Evolutionary conservation across 2,329 filamentous ascomycete genomes (phyloP).

Genomic region (Graphium sp.): DNA sequence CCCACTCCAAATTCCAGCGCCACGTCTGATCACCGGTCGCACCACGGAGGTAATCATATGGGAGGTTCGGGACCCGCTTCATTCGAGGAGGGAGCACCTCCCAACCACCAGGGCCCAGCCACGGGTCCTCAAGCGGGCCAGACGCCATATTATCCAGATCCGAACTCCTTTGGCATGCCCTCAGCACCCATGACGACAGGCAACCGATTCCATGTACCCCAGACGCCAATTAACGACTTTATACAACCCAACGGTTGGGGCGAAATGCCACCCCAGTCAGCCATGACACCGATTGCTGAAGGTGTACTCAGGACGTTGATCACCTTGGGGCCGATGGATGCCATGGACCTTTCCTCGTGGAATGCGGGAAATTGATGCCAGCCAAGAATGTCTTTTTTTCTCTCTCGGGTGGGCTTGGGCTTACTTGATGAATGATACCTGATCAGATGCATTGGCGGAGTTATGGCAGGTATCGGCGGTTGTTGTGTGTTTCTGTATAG

Average conservation of each 20-base stretch:
- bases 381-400: too few relatives aligned
- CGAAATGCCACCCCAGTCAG: slow-evolving; percentile 21
- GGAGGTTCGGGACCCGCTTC: slow-evolving; percentile 23
- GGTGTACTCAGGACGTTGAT: slow-evolving; percentile 39
- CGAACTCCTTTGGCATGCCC: slow-evolving; percentile 19
- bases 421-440: too few relatives aligned
- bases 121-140: neutral
- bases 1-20: slow-evolving; percentile 42
- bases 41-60: slow-evolving; percentile 13
- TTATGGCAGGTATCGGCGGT: too few relatives aligned
- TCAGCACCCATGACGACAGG: slow-evolving; percentile 15
- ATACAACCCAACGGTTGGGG: slow-evolving; percentile 26
- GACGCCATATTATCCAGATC: slow-evolving; percentile 7
- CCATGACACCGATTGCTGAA: slow-evolving; percentile 38
- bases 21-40: slow-evolving; percentile 12
- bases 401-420: too few relatives aligned
- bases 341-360: slow-evolving; percentile 37
- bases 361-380: slow-evolving; percentile 14
- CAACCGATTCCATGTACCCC: slow-evolving; percentile 16
- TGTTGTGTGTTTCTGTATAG: too few relatives aligned
- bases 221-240: slow-evolving; percentile 20
- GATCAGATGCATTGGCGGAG: too few relatives aligned
- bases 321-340: slow-evolving; percentile 42
- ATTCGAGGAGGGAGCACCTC: slow-evolving; percentile 33
- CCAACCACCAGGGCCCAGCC: slow-evolving; percentile 19